A percentile compares a stretch with the other conserved stretches of the same genome.
Evolutionary conservation across 768 basidiomycete species (phyloP).

Genomic region (Mycena vitilis): DNA sequence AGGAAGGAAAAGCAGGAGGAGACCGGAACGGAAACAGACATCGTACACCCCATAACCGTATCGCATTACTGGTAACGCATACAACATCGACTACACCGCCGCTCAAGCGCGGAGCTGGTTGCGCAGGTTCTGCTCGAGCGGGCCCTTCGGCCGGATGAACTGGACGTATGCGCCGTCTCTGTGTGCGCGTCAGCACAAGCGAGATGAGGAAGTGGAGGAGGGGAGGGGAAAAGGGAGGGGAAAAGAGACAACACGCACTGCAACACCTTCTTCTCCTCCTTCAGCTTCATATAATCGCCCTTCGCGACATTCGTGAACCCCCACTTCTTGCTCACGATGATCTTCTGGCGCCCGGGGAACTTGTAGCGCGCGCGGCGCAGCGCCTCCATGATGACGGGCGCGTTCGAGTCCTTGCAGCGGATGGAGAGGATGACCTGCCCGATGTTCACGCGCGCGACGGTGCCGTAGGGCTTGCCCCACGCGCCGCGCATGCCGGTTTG

Average conservation of each 20-base stretch:
- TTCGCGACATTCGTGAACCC: conserved; percentile 96
- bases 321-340: conserved; percentile 98
- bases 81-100: neutral
- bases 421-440: conserved; percentile 92
- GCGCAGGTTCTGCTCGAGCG: conserved; percentile 86
- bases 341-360: conserved; percentile 99
- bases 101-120: conserved; percentile 81
- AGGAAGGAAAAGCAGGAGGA: neutral
- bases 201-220: no score
- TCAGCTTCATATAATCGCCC: conserved; percentile 88
- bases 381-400: conserved; percentile 93
- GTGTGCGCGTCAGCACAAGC: conserved; percentile 22
- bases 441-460: conserved; percentile 95
- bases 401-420: conserved; percentile 91
- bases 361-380: conserved; percentile 98
- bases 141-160: conserved; percentile 91
- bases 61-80: conserved; percentile 25
- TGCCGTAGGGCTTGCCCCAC: conserved; percentile 99
- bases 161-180: conserved; percentile 97
- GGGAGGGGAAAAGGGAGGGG: no score
- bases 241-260: no score
- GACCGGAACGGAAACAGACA: neutral
- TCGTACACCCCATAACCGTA: conserved; percentile 3
- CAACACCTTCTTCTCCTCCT: conserved; percentile 90
- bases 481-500: conserved; percentile 99